A percentile compares a stretch with the other conserved stretches of the same genome.
These are phyloP conservation scores for Tolypocladium endophyticum DNA, from an alignment of 2,329 filamentous ascomycete species.

Conservation along the genomic window DNA sequence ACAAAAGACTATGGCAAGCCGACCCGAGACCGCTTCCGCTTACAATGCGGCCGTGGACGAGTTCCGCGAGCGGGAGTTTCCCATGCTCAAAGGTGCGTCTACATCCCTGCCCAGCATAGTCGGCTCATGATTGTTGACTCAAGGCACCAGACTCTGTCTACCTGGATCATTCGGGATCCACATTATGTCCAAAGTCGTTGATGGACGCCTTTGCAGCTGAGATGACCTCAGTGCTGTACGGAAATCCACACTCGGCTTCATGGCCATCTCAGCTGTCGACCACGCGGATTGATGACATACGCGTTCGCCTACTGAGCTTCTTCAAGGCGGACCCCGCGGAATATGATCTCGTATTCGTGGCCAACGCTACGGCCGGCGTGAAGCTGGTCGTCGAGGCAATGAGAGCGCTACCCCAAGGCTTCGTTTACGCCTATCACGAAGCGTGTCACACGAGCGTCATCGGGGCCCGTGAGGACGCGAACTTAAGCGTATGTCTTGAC, in stretches of 20 bases:
- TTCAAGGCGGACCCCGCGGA: conserved; percentile 72
- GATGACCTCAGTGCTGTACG: conserved; percentile 69
- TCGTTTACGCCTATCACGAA: conserved; percentile 73
- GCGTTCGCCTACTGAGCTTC: conserved; percentile 60
- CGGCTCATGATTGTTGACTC: neutral
- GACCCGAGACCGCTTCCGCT: conserved; percentile 21
- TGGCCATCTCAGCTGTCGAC: conserved; percentile 69
- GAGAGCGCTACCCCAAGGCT: conserved; percentile 56
- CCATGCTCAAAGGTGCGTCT: conserved; percentile 53
- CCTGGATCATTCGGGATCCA: conserved; percentile 94
- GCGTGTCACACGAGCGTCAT: conserved; percentile 82
- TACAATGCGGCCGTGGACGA: conserved; percentile 52
- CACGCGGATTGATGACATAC: conserved; percentile 62
- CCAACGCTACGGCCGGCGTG: conserved; percentile 84
- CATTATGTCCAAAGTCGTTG: conserved; percentile 67
- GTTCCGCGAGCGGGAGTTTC: conserved; percentile 52
- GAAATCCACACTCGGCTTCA: conserved; percentile 87
- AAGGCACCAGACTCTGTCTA: conserved; percentile 55
- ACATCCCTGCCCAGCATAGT: neutral
- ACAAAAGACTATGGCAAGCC: neutral
- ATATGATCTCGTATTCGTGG: conserved; percentile 84
- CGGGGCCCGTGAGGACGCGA: conserved; percentile 65
- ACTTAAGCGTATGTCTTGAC: conserved; percentile 53
- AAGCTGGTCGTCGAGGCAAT: conserved; percentile 78
- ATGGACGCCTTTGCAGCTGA: conserved; percentile 72